These are phyloP conservation scores for Candolleomyces aberdarensis DNA, from an alignment of 768 basidiomycete species.

Conservation along the genomic window DNA sequence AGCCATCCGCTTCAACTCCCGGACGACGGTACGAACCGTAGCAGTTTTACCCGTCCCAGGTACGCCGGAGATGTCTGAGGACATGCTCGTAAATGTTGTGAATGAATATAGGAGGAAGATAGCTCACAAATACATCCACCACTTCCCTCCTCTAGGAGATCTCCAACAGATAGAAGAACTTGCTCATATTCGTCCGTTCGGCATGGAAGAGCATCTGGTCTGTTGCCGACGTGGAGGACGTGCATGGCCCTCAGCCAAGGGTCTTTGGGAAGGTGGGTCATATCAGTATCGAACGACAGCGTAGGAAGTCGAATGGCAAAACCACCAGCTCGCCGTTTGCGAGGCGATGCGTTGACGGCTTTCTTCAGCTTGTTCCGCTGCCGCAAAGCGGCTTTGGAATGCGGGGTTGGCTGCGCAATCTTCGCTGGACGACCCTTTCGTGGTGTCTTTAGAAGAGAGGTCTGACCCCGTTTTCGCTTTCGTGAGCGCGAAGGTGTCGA, in stretches of 20 bases:
- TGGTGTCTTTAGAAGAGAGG: constrained; percentile 17
- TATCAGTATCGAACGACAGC: constrained; percentile 32
- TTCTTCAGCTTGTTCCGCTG: constrained; percentile 32
- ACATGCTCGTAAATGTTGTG: not conserved
- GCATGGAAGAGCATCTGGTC: constrained; percentile 88
- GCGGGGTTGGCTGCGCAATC: constrained; percentile 66
- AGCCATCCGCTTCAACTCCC: constrained; percentile 88
- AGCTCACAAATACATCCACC: constrained; percentile 92
- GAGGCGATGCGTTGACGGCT: constrained; percentile 19
- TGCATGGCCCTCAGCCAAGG: constrained; percentile 89
- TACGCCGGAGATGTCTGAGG: constrained; percentile 90
- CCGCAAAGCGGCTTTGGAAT: constrained; percentile 66
- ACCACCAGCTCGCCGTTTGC: constrained; percentile 17
- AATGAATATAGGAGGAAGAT: constrained; percentile 1
- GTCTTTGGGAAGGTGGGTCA: constrained; percentile 61
- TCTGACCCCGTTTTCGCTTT: constrained; percentile 42
- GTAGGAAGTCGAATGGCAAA: constrained; percentile 26
- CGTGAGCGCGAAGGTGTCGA: constrained; percentile 45
- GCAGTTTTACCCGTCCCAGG: constrained; percentile 99
- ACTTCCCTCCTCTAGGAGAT: constrained; percentile 86
- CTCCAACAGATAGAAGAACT: constrained; percentile 74
- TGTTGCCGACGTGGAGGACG: constrained; percentile 87
- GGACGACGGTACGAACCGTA: constrained; percentile 90
- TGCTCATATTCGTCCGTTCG: constrained; percentile 80
- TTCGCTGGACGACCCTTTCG: constrained; percentile 25